Evolutionary conservation across 306 rosid genomes (phyloP), one percentile per base, ranked within the genome.

Genomic region (Oemleria cerasiformis): DNA sequence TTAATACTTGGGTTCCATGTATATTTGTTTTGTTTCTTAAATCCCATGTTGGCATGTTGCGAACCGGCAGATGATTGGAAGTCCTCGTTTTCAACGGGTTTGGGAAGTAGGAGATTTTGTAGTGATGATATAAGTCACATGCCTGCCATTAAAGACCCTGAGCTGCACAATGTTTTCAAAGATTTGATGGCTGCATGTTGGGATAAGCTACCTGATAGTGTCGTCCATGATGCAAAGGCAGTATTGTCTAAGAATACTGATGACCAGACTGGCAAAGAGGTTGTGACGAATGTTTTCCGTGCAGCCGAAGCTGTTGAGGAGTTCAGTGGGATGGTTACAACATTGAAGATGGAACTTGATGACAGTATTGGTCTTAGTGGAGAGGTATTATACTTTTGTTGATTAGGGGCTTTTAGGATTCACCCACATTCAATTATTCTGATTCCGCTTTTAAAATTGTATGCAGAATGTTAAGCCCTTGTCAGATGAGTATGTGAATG

Each of bases 241-340:
- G 96, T 92, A 0, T 77, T 95, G 65, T 84, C 97, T 23, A 78
- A 78, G 79, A 85, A 36, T 53, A 86, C 96, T 8, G 95, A 85
- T 17, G 97, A 94, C 75, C 68, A 81, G 47, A 51, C 86, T 48
- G 97, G 91, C 68, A 91, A 90, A 83, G 90, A 86, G 74, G 61
- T 70, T 54, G 82, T 91, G 39, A 65, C 54, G 6, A 91, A 87
- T 80, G 91, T 94, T 65, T 83, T 87, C 56, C 92, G 92, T 2
- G 92, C 96, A 0, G 96, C 98, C 0, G 81, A 80, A 75, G 98
- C 98, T 68, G 82, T 69, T 70, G 96, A 91, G 82, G 97, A 93
- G 81, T 91, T 93, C 69, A 81, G 94, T 40, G 98, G 81, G 60
- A 87, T 83, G 10, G 73, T 93, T 54, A 72, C 68, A 21, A 71